Percentiles rank a stretch among this genome's conserved stretches.
Conservation (phyloP, 2,329 filamentous ascomycete genomes). For the Dactylellina sp. region DNA sequence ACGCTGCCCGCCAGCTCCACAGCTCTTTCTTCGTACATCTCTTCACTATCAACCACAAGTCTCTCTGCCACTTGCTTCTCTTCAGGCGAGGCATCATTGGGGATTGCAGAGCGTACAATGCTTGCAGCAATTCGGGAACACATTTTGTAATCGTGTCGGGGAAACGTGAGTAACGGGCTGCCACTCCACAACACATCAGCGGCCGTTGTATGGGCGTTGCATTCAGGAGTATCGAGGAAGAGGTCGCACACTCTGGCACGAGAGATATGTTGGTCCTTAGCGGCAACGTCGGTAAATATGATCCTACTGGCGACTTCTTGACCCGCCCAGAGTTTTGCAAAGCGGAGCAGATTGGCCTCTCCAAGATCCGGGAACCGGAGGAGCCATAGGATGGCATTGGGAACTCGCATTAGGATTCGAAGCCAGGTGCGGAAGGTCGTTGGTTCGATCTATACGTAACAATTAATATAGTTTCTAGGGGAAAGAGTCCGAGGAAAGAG, state of each 20-base stretch:
- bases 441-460: constrained; percentile 82
- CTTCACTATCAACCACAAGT: constrained; percentile 80
- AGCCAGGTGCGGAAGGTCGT: constrained; percentile 96
- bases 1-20: constrained; percentile 75
- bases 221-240: constrained; percentile 96
- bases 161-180: constrained; percentile 88
- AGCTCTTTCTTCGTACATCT: constrained; percentile 80
- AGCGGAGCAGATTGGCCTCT: constrained; percentile 83
- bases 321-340: constrained; percentile 85
- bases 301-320: constrained; percentile 85
- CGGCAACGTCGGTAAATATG: constrained; percentile 95
- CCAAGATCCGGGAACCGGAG: constrained; percentile 96
- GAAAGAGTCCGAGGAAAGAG: constrained; percentile 3
- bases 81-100: constrained; percentile 74
- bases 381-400: constrained; percentile 92
- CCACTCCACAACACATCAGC: constrained; percentile 97
- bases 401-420: constrained; percentile 84
- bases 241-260: constrained; percentile 91
- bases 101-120: constrained; percentile 88
- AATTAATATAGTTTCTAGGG: constrained; percentile 16
- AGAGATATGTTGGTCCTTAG: constrained; percentile 92
- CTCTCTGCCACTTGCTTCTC: constrained; percentile 73
- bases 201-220: constrained; percentile 96
- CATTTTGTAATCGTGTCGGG: constrained; percentile 97
- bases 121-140: constrained; percentile 97